Evolutionary conservation across 768 basidiomycete genomes (phyloP), one percentile per base, ranked within the genome.

Genomic region (Phlegmacium glaucopus): DNA sequence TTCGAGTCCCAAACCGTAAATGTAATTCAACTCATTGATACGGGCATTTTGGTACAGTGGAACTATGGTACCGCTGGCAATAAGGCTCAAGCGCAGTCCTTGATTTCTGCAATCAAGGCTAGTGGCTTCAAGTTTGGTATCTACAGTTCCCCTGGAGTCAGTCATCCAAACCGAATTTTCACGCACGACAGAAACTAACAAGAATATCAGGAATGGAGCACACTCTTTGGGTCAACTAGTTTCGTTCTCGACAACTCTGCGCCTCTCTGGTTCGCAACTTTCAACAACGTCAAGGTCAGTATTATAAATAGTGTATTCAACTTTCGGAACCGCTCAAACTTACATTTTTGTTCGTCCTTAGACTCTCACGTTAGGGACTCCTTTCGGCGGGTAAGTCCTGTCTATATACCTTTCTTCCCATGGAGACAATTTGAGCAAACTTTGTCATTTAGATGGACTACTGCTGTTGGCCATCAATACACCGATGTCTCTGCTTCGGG

Each of bases 401-500:
- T 9, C 17, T 8, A 40, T n/a, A 5, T 22, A 4, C 26, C 5
- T n/a, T 11, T 2, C n/a, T 28, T 34, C 11, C 6, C 27, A 27
- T 29, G 6, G 4, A 10, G 12, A 41, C 22, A 22, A 22, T 22
- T 8, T 10, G 9, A 27, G 38, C 37, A 37, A 45, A 39, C 28
- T n/a, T 4, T 1, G 1, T 25, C 11, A 22, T 40, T 9, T 22
- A 58, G 57, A 49, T 58, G 59, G 59, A 57, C 60, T 13, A 38
- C 54, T 3, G 58, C 60, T n/a, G 56, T 60, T 13, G 61, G 60
- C 5, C 53, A 63, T 35, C 61, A 63, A 30, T 61, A 63, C 42
- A 63, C 60, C 8, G 60, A 63, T 32, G 47, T 50, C 6, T 60
- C 60, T 10, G 61, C 61, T 4, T 63, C 61, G 9, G 61, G 61